phyloP scores from a whole-genome alignment of 164 flowering plant genomes.

The Kingdonia uniflora region DNA sequence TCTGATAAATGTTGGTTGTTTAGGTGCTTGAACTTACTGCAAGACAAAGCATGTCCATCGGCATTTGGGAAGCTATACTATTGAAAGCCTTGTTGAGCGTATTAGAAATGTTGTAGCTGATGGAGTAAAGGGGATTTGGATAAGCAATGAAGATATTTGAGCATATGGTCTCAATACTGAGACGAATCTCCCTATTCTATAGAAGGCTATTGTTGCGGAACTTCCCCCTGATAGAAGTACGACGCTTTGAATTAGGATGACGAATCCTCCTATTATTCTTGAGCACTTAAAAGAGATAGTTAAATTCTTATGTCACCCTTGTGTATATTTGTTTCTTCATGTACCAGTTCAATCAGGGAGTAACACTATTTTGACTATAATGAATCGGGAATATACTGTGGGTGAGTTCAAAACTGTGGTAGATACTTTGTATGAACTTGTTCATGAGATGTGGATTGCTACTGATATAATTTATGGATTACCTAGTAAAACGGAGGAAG shows the following conservation, averaged over 20 bases:
- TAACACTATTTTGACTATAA: conserved; percentile 69
- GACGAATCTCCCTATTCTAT: conserved; percentile 71
- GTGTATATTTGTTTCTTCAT: too few species aligned
- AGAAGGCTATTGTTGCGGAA: too few species aligned
- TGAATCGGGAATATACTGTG: too few species aligned
- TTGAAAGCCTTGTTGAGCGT: conserved; percentile 83
- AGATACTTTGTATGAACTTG: conserved; percentile 77
- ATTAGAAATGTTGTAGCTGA: too few species aligned
- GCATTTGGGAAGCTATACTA: conserved; percentile 91
- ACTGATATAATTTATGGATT: conserved; percentile 99
- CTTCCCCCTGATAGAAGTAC: conserved; percentile 83
- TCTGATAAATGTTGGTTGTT: too few species aligned
- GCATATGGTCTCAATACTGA: conserved; percentile 99
- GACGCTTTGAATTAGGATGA: conserved; percentile 90
- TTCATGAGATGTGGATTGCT: conserved; percentile 98
- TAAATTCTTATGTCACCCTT: too few species aligned
- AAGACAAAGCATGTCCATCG: conserved; percentile 99
- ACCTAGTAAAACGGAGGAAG: conserved; percentile 98
- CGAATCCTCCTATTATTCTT: too few species aligned
- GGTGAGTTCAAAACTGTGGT: too few species aligned
- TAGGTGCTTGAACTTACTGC: conserved; percentile 99
- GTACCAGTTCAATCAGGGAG: conserved; percentile 99
- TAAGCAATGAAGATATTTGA: conserved; percentile 99
- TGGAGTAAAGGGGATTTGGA: conserved; percentile 93
- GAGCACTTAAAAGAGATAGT: too few species aligned